Evolutionary conservation across 2,329 filamentous ascomycete genomes (phyloP).

Genomic region (Colletotrichum brevisporum): DNA sequence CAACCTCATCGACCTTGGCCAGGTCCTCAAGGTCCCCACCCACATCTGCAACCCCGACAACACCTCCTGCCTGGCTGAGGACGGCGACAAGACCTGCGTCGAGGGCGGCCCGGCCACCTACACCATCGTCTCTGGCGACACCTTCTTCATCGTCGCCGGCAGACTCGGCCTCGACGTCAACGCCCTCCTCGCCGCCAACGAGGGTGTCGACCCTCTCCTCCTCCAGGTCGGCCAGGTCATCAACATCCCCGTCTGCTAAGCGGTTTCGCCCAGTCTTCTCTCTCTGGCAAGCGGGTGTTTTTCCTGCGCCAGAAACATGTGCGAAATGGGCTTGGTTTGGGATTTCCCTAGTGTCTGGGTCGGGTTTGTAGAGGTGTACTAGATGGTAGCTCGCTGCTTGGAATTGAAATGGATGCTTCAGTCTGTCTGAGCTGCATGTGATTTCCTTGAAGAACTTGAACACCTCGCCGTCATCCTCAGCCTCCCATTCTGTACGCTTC

Average conservation of each 20-base stretch:
- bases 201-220: constrained; percentile 12
- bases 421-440: not conserved
- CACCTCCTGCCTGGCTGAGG: constrained; percentile 27
- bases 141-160: constrained; percentile 28
- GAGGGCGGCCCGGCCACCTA: not conserved
- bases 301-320: not conserved
- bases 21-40: constrained; percentile 24
- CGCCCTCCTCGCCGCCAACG: constrained; percentile 21
- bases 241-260: constrained; percentile 30
- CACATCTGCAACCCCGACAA: constrained; percentile 34
- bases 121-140: constrained; percentile 22
- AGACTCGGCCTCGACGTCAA: constrained; percentile 14
- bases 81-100: constrained; percentile 14
- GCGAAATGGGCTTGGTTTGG: not conserved
- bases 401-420: constrained; percentile 8
- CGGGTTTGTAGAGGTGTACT: not conserved
- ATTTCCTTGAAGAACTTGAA: no score
- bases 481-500: no score
- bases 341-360: not conserved
- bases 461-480: no score
- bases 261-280: fast-evolving
- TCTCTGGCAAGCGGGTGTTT: not conserved
- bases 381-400: constrained; percentile 1
- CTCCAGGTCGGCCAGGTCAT: constrained; percentile 22
- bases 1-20: constrained; percentile 6